A percentile compares a stretch with the other conserved stretches of the same genome.
These are phyloP conservation scores for Trichaptum fuscoviolaceum DNA, from an alignment of 768 basidiomycete species.

Conservation along the genomic window DNA sequence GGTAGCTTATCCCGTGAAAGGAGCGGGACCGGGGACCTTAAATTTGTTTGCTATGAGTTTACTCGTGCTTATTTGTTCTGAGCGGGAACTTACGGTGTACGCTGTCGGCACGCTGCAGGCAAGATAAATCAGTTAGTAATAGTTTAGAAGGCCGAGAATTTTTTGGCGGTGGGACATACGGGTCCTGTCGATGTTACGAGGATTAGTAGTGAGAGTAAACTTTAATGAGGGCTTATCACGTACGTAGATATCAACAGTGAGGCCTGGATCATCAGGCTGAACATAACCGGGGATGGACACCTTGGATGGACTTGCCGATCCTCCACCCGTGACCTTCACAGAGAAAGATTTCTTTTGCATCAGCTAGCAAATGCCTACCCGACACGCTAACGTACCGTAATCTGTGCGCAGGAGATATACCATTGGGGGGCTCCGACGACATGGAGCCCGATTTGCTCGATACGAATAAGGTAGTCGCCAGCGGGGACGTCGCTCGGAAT, in stretches of 20 bases:
- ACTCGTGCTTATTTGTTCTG: background rate
- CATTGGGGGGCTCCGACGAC: slow-evolving; percentile 30
- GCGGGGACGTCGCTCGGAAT: slow-evolving; percentile 1
- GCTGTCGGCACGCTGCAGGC: background rate
- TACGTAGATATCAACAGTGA: slow-evolving; percentile 1
- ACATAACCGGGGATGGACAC: background rate
- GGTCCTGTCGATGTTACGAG: background rate
- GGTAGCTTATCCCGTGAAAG: background rate
- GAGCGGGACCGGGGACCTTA: background rate
- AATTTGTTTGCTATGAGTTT: background rate
- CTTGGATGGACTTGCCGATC: background rate
- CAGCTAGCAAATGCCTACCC: background rate
- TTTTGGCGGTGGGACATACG: background rate
- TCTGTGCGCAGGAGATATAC: slow-evolving; percentile 34
- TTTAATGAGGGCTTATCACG: background rate
- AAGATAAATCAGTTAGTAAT: background rate
- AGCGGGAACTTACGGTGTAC: background rate
- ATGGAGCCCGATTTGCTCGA: slow-evolving; percentile 35
- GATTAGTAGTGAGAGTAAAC: background rate
- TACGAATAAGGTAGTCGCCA: slow-evolving; percentile 26
- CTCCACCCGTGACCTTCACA: background rate
- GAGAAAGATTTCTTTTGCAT: background rate
- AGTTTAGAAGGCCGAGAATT: background rate
- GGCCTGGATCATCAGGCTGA: background rate
- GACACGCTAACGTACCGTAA: slow-evolving; percentile 20